Percentiles rank a stretch among this genome's conserved stretches.
Conservation (phyloP, 1,139 yeast genomes). For the Nadsonia starkeyi-henricii region DNA sequence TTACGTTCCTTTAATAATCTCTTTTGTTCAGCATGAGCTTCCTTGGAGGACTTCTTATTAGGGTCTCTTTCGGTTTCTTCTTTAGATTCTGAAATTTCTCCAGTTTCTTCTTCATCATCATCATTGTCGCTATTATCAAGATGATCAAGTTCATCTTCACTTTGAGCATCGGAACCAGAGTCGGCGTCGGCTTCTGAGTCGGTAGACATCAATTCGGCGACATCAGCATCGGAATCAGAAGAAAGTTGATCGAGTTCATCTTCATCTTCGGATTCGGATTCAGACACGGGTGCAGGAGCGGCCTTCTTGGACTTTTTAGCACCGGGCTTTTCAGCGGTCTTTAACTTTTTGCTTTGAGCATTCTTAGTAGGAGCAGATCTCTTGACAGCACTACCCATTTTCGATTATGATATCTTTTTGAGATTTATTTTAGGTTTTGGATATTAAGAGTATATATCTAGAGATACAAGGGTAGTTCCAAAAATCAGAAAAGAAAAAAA, state of each 20-base stretch:
- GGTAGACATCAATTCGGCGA: conserved; percentile 1
- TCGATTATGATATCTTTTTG: not conserved
- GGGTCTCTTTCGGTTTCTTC: conserved; percentile 6
- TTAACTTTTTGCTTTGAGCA: conserved; percentile 6
- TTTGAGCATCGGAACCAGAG: not conserved
- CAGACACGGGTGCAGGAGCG: not conserved
- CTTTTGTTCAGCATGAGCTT: conserved; percentile 75
- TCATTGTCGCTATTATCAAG: conserved; percentile 21
- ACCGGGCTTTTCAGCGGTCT: conserved; percentile 6
- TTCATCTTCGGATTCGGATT: conserved; percentile 5
- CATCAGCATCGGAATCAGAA: conserved; percentile 5
- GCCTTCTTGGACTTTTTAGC: conserved; percentile 9
- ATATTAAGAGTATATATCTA: too few species aligned
- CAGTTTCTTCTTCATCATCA: conserved; percentile 16
- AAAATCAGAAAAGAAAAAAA: conserved; percentile 1
- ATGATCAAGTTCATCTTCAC: conserved; percentile 20
- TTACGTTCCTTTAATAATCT: conserved; percentile 70
- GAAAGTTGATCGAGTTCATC: conserved; percentile 2
- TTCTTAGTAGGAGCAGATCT: conserved; percentile 5
- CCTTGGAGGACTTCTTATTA: conserved; percentile 32
- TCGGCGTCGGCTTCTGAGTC: conserved; percentile 3
- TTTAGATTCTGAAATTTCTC: conserved; percentile 9
- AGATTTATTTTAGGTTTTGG: not conserved
- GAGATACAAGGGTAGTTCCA: conserved; percentile 1
- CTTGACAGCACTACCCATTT: conserved; percentile 6